Evolutionary conservation across 768 basidiomycete species (phyloP), one percentile per base, ranked within the genome.

Genomic region (Phlegmacium glaucopus): DNA sequence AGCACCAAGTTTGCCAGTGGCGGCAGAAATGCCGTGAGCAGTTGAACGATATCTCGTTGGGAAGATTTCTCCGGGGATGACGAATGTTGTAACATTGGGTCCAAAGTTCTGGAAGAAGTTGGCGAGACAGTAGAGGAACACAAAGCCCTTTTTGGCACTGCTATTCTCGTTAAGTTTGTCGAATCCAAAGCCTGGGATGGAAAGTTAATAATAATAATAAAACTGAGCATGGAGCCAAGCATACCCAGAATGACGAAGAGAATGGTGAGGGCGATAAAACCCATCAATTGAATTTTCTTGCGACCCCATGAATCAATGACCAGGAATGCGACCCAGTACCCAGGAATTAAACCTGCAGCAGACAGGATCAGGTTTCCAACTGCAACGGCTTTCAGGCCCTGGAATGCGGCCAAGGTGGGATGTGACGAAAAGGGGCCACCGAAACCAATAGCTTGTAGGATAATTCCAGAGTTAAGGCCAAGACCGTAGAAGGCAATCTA

Each of bases 21-120:
- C 90, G 2, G 90, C 90, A 10, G 84, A 83, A 56, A 93, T 87
- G 65, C 90, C 90, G 57, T 91, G 87, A 9, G 78, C 85, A 5
- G 89, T 90, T 6, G 87, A 89, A 51, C 91, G 82, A 64, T 92
- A 91, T 39, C 91, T 87, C 1, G 90, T 94, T 1, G 90, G 90
- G 80, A 90, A 93, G 18, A 72, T 77, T 62, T 94, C 91, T 53
- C 87, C 88, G 0, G 90, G 89, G 4, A 91, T 70, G 45, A 91
- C 49, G 64, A 93, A 92, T 0, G 89, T 90, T 1, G 87, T 91
- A 0, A 77, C 78, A 56, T 90, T 89, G 9, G 85, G 87, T 2
- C 87, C 90, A 52, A 90, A 92, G 68, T 92, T 92, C 71, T 89
- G 85, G 85, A 91, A 90, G 71, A 90, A 90, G 62, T 88, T 86